Percentiles rank a stretch among this genome's conserved stretches.
These are phyloP conservation scores for Dendrobium chrysotoxum DNA, from an alignment of 106 monocot species.

Conservation along the genomic window DNA sequence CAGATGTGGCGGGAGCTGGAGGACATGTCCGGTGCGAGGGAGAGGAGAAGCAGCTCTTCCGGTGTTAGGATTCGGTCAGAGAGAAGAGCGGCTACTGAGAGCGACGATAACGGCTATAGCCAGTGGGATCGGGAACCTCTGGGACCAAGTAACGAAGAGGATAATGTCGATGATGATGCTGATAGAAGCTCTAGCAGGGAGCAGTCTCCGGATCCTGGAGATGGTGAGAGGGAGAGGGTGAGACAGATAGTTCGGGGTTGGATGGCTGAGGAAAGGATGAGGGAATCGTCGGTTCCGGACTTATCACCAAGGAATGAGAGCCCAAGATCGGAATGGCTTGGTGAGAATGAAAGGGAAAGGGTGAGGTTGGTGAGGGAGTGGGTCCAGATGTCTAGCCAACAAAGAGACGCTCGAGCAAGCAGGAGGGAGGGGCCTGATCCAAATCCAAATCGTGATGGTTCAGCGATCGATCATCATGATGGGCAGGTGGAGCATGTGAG, in stretches of 20 bases:
- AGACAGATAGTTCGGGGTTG: slow-evolving; percentile 68
- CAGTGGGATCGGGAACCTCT: slow-evolving; percentile 10
- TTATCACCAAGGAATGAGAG: slow-evolving; percentile 27
- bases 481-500: slow-evolving; percentile 32
- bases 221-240: slow-evolving; percentile 70
- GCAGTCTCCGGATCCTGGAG: slow-evolving; percentile 52
- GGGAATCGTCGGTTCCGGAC: slow-evolving; percentile 1
- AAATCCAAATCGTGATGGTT: slow-evolving; percentile 14
- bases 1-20: slow-evolving; percentile 77
- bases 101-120: slow-evolving; percentile 25
- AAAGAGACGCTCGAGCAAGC: slow-evolving; percentile 36
- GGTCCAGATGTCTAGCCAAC: slow-evolving; percentile 71
- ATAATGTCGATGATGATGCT: slow-evolving; percentile 27
- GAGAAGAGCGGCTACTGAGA: slow-evolving; percentile 10
- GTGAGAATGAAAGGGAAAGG: slow-evolving; percentile 82
- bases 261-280: slow-evolving; percentile 42
- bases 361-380: slow-evolving; percentile 86
- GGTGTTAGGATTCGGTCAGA: slow-evolving; percentile 1
- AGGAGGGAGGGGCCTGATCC: slow-evolving; percentile 23
- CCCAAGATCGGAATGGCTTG: slow-evolving; percentile 70
- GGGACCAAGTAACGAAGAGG: not conserved
- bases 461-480: slow-evolving; percentile 30
- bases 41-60: slow-evolving; percentile 1
- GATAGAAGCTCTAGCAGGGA: slow-evolving; percentile 46
- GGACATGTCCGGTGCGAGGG: slow-evolving; percentile 30